Evolutionary conservation across 345 rosid species (phyloP).

Genomic region (Luvunga scandens): DNA sequence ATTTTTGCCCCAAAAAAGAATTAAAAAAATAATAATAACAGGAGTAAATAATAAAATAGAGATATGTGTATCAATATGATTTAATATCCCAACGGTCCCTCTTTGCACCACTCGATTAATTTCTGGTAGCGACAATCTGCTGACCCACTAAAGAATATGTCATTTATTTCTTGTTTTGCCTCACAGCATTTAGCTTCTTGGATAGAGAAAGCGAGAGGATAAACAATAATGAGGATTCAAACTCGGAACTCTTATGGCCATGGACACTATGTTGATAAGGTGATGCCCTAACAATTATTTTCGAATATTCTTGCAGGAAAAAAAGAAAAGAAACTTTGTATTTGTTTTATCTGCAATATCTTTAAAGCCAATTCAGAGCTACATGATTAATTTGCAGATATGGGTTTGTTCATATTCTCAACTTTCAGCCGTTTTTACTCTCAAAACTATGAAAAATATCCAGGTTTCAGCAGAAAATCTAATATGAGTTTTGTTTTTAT

Average conservation of each 20-base stretch:
- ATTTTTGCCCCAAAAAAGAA: too few relatives aligned
- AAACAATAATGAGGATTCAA: background rate
- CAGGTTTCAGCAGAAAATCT: background rate
- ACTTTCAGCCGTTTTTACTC: background rate
- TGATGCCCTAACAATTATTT: background rate
- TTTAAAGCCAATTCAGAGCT: background rate
- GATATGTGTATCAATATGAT: background rate
- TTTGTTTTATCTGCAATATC: background rate
- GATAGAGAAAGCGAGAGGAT: background rate
- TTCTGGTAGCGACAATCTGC: conserved; percentile 9
- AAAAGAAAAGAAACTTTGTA: background rate
- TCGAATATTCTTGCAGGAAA: background rate
- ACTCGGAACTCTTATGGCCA: background rate
- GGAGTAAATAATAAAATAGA: background rate
- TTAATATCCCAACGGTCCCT: conserved; percentile 1
- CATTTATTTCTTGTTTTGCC: conserved; percentile 9
- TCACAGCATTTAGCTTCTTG: background rate
- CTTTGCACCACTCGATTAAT: conserved; percentile 4
- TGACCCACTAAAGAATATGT: conserved; percentile 7
- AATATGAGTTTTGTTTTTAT: too few relatives aligned
- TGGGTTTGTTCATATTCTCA: background rate
- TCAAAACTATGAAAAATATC: conserved; percentile 5
- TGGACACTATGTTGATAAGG: conserved; percentile 2
- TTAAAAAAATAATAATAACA: too few relatives aligned
- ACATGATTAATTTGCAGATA: background rate